These are phyloP conservation scores for Wickerhamiella australiensis DNA, from an alignment of 805 yeast genomes.

Conservation along the genomic window DNA sequence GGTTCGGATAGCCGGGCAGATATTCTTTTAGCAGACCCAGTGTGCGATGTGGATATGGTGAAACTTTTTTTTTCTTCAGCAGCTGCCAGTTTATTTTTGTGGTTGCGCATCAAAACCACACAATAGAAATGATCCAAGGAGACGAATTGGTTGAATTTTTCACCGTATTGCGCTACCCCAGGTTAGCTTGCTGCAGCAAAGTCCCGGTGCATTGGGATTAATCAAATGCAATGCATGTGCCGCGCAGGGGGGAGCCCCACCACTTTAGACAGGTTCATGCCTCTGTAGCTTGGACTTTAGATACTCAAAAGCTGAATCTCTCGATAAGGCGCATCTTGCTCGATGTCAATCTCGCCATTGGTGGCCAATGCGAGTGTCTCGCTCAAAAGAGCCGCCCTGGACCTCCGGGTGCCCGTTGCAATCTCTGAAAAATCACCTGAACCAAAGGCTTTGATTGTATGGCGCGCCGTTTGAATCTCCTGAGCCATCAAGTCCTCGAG, in stretches of 20 bases:
- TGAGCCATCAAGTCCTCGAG: conserved; percentile 12
- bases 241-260: neutral
- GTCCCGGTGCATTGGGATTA: neutral
- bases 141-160: no score
- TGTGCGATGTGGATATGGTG: neutral
- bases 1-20: neutral
- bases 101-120: no score
- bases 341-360: neutral
- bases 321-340: conserved; percentile 2
- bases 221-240: conserved; percentile 2
- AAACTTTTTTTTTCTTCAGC: no score
- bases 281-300: neutral
- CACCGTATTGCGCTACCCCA: neutral
- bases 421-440: neutral
- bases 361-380: conserved; percentile 7
- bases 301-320: conserved; percentile 1
- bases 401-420: neutral
- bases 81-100: no score
- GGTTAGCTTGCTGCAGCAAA: conserved; percentile 2
- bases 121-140: no score
- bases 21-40: neutral
- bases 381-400: conserved; percentile 7
- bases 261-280: neutral
- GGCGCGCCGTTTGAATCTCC: conserved; percentile 8
- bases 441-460: neutral